Evolutionary conservation across 192 early-diverging fungal species (phyloP).

Genomic region (Entomortierella parvispora): DNA sequence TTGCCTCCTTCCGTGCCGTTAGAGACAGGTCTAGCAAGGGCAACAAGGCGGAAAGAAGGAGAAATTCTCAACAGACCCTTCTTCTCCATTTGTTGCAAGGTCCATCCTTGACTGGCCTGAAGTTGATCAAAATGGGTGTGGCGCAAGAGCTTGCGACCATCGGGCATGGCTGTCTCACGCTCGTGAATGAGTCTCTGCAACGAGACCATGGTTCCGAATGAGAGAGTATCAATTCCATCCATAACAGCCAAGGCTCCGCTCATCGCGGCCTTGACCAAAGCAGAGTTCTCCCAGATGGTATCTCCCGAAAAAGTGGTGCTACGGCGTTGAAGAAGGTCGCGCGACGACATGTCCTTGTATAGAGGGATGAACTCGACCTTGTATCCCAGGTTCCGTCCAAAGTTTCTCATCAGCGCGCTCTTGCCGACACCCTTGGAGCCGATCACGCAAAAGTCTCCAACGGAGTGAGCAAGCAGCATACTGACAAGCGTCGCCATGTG

Average conservation of each 20-base stretch:
- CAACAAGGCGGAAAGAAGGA: slow-evolving; percentile 81
- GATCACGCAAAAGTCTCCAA: slow-evolving; percentile 75
- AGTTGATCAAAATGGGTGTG: slow-evolving; percentile 66
- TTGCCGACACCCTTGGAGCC: slow-evolving; percentile 83
- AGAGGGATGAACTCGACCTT: slow-evolving; percentile 76
- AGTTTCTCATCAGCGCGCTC: slow-evolving; percentile 70
- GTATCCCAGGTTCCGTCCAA: slow-evolving; percentile 62
- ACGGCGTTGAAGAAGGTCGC: slow-evolving; percentile 81
- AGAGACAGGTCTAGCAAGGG: slow-evolving; percentile 63
- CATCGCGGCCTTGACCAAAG: slow-evolving; percentile 76
- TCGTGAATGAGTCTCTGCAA: slow-evolving; percentile 74
- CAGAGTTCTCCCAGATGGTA: slow-evolving; percentile 81
- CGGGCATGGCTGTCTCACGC: slow-evolving; percentile 74
- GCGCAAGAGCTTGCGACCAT: slow-evolving; percentile 68
- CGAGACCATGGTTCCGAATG: slow-evolving; percentile 73
- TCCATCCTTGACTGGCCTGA: slow-evolving; percentile 56
- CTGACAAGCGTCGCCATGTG: slow-evolving; percentile 58
- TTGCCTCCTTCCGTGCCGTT: slow-evolving; percentile 57
- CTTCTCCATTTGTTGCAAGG: slow-evolving; percentile 58
- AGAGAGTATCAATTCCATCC: slow-evolving; percentile 78
- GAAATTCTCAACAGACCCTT: slow-evolving; percentile 69
- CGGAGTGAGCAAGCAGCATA: slow-evolving; percentile 67
- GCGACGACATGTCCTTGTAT: slow-evolving; percentile 83
- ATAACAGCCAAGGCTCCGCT: slow-evolving; percentile 77
- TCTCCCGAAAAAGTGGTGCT: slow-evolving; percentile 75